A percentile compares a stretch with the other conserved stretches of the same genome.
phyloP scores from a whole-genome alignment of 495 filamentous ascomycete genomes.

The Evernia prunastri region DNA sequence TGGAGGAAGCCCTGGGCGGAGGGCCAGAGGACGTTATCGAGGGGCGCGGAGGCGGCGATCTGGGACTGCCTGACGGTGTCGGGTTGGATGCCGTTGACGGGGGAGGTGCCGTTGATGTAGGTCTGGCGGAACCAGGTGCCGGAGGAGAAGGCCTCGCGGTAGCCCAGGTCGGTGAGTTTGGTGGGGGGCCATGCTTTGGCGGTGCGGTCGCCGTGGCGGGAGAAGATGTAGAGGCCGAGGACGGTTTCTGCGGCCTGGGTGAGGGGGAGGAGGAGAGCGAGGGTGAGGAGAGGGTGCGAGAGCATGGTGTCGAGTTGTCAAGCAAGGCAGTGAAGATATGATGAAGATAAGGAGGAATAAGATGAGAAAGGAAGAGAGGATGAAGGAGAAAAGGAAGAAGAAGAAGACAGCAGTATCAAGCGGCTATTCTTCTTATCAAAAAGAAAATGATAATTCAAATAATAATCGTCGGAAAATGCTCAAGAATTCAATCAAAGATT shows the following conservation, averaged over 20 bases:
- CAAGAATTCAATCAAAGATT: too few relatives aligned
- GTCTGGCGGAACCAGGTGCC: constrained; percentile 57
- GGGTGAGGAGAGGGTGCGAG: constrained; percentile 23
- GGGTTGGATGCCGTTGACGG: constrained; percentile 40
- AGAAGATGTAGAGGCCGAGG: constrained; percentile 56
- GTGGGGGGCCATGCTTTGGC: constrained; percentile 48
- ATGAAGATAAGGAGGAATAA: background rate
- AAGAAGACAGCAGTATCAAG: too few relatives aligned
- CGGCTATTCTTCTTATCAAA: too few relatives aligned
- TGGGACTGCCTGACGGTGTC: constrained; percentile 52
- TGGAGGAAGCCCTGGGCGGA: constrained; percentile 54
- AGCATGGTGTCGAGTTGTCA: constrained; percentile 23
- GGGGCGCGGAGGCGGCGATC: constrained; percentile 49
- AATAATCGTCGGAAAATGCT: too few relatives aligned
- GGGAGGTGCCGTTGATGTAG: constrained; percentile 40
- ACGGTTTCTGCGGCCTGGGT: constrained; percentile 52
- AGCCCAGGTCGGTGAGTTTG: constrained; percentile 54
- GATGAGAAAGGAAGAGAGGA: too few relatives aligned
- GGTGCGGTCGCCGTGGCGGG: constrained; percentile 59
- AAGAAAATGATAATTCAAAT: too few relatives aligned
- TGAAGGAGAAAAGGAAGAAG: background rate
- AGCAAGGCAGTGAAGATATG: background rate
- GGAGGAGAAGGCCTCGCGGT: constrained; percentile 52
- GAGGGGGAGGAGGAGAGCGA: constrained; percentile 34
- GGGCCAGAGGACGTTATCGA: constrained; percentile 57